Conservation (phyloP, 2,329 filamentous ascomycete species). For the Nemania bipapillata region DNA sequence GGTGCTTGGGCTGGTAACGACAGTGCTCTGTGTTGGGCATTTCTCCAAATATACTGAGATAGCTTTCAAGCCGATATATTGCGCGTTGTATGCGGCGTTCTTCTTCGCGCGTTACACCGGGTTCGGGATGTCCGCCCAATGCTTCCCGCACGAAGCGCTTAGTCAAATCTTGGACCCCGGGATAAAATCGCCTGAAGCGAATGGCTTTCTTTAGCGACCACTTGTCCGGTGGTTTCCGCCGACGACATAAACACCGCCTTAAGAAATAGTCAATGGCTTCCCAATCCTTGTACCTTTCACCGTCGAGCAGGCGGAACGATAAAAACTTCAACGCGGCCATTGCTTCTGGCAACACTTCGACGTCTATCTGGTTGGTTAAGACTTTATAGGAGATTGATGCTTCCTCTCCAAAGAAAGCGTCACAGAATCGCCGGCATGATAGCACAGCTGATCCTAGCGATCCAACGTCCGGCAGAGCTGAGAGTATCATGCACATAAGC, state of each 20-base stretch:
- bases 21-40: no score
- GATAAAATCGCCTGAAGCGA: slow-evolving; percentile 6
- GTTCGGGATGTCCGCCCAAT: no score
- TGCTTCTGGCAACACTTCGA: slow-evolving; percentile 21
- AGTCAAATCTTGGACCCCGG: neutral
- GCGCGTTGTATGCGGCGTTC: slow-evolving; percentile 19
- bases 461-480: slow-evolving; percentile 10
- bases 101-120: neutral
- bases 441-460: slow-evolving; percentile 19
- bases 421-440: slow-evolving; percentile 26
- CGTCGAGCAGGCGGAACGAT: neutral
- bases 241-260: neutral
- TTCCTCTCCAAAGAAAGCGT: slow-evolving; percentile 3
- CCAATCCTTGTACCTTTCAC: neutral
- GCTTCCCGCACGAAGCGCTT: no score
- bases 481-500: slow-evolving; percentile 20
- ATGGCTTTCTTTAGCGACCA: slow-evolving; percentile 8
- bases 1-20: no score
- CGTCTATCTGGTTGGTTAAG: slow-evolving; percentile 27
- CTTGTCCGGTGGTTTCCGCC: neutral
- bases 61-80: slow-evolving; percentile 20
- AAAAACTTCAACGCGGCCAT: neutral
- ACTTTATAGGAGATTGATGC: slow-evolving; percentile 4
- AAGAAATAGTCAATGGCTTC: neutral
- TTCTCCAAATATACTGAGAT: slow-evolving; percentile 2